phyloP scores from a whole-genome alignment of 805 yeast genomes.

The Starmerella gropengiesseri region DNA sequence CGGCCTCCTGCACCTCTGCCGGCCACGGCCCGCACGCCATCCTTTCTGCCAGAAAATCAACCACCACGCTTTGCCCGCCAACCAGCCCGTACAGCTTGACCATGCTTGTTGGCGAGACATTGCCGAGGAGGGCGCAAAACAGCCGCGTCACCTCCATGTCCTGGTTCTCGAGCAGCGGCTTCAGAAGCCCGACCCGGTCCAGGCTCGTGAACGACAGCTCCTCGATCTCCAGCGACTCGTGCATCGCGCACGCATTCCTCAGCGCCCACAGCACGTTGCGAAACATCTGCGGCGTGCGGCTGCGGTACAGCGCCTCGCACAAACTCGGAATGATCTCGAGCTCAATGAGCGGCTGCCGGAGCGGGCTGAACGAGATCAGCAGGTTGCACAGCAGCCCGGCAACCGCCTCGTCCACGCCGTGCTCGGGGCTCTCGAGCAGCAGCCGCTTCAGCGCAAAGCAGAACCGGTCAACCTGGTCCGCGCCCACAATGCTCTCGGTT shows the following conservation, averaged over 20 bases:
- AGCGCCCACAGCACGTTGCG: constrained; percentile 3
- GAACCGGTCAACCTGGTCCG: background rate
- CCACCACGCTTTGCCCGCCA: background rate
- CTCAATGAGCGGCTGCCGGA: background rate
- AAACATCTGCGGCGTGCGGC: background rate
- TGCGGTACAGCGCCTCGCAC: background rate
- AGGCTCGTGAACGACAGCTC: background rate
- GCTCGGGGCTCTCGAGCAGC: background rate
- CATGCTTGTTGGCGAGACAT: background rate
- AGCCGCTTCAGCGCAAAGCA: background rate
- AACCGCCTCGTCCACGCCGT: constrained; percentile 4
- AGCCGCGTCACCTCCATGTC: constrained; percentile 4
- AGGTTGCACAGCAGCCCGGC: constrained; percentile 6
- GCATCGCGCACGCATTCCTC: constrained; percentile 1
- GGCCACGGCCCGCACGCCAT: constrained; percentile 3
- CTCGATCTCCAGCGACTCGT: background rate
- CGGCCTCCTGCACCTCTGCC: constrained; percentile 1
- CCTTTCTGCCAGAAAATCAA: background rate
- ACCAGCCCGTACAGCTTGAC: background rate
- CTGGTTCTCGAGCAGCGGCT: constrained; percentile 2
- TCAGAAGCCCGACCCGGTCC: background rate
- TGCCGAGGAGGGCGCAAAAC: constrained; percentile 1
- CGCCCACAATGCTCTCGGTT: background rate
- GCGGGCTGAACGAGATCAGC: constrained; percentile 1
- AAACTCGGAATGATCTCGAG: background rate